Evolutionary conservation across 495 filamentous ascomycete species (phyloP).

Genomic region (Trichodelitschia bisporula): DNA sequence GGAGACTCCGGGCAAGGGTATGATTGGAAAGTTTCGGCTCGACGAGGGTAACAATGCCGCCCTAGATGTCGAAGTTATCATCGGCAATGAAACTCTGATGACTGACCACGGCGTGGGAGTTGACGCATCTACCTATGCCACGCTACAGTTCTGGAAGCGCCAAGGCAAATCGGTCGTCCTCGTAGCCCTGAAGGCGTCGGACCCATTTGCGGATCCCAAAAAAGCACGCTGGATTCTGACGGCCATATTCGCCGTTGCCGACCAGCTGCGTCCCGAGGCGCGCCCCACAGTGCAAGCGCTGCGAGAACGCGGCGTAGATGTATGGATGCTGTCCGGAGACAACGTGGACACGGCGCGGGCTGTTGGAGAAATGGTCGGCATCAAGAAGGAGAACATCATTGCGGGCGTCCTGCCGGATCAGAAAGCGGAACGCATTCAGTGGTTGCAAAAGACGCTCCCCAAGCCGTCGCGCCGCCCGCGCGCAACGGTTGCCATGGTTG

Average conservation of each 20-base stretch:
- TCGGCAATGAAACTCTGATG: constrained; percentile 68
- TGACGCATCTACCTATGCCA: constrained; percentile 1
- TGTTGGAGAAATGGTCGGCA: constrained; percentile 54
- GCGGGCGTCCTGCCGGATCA: constrained; percentile 68
- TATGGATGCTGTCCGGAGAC: constrained; percentile 90
- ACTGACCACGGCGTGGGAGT: constrained; percentile 12
- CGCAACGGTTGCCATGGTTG: constrained; percentile 34
- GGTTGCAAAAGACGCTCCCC: constrained; percentile 34
- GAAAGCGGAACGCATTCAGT: constrained; percentile 65
- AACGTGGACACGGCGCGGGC: constrained; percentile 38
- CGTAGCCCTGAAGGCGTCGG: constrained; percentile 4
- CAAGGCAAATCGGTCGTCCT: constrained; percentile 15
- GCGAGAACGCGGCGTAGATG: constrained; percentile 34
- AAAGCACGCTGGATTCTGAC: constrained; percentile 7
- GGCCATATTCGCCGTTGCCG: constrained; percentile 17
- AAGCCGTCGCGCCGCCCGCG: not conserved
- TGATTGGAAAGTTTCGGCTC: constrained; percentile 42
- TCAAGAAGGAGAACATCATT: constrained; percentile 49
- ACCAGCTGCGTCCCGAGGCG: constrained; percentile 62
- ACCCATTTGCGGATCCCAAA: not conserved
- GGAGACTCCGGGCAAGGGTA: constrained; percentile 61
- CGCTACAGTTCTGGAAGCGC: constrained; percentile 12
- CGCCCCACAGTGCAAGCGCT: constrained; percentile 39
- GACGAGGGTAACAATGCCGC: not conserved
- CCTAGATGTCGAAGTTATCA: constrained; percentile 31